phyloP scores from a whole-genome alignment of 805 yeast genomes.

The Cyberlindnera mrakii region DNA sequence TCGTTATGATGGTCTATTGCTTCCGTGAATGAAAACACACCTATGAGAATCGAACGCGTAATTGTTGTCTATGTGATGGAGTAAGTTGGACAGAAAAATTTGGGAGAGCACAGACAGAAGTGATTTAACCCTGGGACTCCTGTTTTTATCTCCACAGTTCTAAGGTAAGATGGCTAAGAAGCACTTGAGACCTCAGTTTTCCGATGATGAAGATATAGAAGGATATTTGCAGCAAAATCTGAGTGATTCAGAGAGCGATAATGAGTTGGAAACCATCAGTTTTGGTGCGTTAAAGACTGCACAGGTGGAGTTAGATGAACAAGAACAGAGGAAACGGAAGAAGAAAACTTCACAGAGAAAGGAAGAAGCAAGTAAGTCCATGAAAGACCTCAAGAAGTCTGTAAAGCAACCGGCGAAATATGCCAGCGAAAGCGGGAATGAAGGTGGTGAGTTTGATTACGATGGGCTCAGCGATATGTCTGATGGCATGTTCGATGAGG shows the following conservation, averaged over 20 bases:
- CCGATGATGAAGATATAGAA: conserved; percentile 19
- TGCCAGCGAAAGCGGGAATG: background rate
- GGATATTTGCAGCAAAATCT: conserved; percentile 6
- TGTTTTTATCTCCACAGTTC: background rate
- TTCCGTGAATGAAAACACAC: too few relatives aligned
- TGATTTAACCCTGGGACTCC: too few relatives aligned
- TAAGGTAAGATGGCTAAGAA: conserved; percentile 10
- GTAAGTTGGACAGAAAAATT: too few relatives aligned
- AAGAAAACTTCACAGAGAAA: background rate
- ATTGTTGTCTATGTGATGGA: too few relatives aligned
- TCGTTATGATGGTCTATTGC: too few relatives aligned
- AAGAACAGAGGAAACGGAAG: conserved; percentile 6
- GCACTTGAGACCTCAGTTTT: conserved; percentile 10
- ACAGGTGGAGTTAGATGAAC: conserved; percentile 35
- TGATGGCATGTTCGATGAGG: conserved; percentile 26
- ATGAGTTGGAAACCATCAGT: conserved; percentile 46
- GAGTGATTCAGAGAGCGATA: conserved; percentile 24
- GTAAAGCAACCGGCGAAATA: conserved; percentile 1
- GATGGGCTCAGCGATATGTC: conserved; percentile 29
- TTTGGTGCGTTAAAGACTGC: conserved; percentile 62
- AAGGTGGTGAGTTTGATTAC: conserved; percentile 5
- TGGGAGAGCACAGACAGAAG: too few relatives aligned
- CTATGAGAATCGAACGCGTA: too few relatives aligned
- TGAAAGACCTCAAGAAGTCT: conserved; percentile 1
- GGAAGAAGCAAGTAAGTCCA: background rate